A percentile compares a stretch with the other conserved stretches of the same genome.
phyloP scores from a whole-genome alignment of 2,329 filamentous ascomycete species.

The Thelonectria discophora region DNA sequence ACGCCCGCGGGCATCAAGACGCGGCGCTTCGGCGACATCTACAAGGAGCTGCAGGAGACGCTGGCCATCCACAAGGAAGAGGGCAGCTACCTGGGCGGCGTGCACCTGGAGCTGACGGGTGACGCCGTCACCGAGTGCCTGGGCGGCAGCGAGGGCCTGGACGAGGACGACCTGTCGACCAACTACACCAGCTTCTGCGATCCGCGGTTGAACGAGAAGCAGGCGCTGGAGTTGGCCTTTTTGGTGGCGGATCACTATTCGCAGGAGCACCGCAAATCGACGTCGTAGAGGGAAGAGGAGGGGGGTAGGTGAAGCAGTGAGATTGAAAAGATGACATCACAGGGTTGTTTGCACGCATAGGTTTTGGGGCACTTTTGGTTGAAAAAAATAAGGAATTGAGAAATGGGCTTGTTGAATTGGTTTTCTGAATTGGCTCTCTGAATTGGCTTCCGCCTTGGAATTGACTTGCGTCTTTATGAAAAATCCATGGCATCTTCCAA shows the following conservation, averaged over 20 bases:
- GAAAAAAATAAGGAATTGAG: too few species aligned
- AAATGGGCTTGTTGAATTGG: too few species aligned
- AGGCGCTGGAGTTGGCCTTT: slow-evolving; percentile 94
- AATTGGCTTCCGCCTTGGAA: too few species aligned
- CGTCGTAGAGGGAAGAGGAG: not conserved
- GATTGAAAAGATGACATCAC: too few species aligned
- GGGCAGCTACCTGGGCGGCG: slow-evolving; percentile 87
- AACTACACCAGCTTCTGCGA: slow-evolving; percentile 98
- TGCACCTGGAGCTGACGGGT: slow-evolving; percentile 94
- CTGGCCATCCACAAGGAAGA: slow-evolving; percentile 85
- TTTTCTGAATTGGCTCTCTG: too few species aligned
- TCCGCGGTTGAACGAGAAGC: slow-evolving; percentile 94
- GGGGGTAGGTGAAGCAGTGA: too few species aligned
- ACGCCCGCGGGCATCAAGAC: slow-evolving; percentile 88
- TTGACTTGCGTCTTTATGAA: too few species aligned
- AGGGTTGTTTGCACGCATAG: too few species aligned
- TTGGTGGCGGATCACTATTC: slow-evolving; percentile 84
- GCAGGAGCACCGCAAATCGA: slow-evolving; percentile 41
- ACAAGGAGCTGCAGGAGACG: slow-evolving; percentile 84
- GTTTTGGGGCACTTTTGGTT: too few species aligned
- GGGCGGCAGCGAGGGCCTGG: slow-evolving; percentile 86
- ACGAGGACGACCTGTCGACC: slow-evolving; percentile 85
- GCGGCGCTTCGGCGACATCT: slow-evolving; percentile 87
- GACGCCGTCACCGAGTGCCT: slow-evolving; percentile 97
- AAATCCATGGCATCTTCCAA: too few species aligned